Evolutionary conservation across 805 yeast genomes (phyloP).

Genomic region (Grigorovia humatica): DNA sequence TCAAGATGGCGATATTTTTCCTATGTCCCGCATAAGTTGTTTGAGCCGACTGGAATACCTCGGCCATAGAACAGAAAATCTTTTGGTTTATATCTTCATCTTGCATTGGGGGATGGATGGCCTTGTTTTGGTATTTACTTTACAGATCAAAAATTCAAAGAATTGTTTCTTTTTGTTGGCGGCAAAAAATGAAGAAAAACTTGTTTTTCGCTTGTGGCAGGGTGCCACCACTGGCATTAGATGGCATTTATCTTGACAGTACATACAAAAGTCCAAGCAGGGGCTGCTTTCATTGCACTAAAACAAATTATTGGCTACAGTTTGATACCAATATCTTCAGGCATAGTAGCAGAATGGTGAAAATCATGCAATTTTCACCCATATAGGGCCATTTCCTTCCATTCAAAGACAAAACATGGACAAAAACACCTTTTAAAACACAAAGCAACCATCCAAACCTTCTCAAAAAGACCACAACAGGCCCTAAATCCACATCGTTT

Average conservation of each 20-base stretch:
- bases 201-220: background rate
- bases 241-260: background rate
- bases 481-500: background rate
- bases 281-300: background rate
- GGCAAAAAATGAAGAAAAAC: background rate
- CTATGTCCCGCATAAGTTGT: slow-evolving; percentile 62
- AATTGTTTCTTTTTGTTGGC: background rate
- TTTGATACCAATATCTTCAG: background rate
- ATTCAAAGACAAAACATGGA: background rate
- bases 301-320: background rate
- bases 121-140: background rate
- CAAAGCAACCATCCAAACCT: too few species aligned
- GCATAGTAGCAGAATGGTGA: background rate
- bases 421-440: background rate
- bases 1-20: slow-evolving; percentile 55
- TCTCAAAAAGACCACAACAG: too few species aligned
- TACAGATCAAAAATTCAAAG: too few species aligned
- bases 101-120: background rate
- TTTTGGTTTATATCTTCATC: slow-evolving; percentile 23
- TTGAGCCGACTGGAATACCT: slow-evolving; percentile 75
- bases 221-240: background rate
- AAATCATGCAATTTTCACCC: too few species aligned
- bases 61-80: slow-evolving; percentile 42
- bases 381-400: background rate
- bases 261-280: background rate